Percentiles rank a stretch among this genome's conserved stretches.
phyloP scores from a whole-genome alignment of 1,139 yeast genomes.

The Blastobotrys arbuscula region DNA sequence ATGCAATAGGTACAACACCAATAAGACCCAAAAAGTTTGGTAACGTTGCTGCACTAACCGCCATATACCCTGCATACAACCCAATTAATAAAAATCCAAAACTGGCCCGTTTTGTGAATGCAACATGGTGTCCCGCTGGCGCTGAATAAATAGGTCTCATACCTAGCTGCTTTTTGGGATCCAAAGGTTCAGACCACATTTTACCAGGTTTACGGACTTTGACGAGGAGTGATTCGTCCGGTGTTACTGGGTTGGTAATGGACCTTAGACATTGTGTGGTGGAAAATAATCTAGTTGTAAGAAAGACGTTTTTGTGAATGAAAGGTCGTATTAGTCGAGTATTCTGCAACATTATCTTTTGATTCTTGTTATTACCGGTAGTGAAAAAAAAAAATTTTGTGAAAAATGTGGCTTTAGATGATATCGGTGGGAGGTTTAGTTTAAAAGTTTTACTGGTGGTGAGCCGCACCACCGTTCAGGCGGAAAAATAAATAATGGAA shows the following conservation, averaged over 20 bases:
- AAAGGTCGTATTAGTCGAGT: not conserved
- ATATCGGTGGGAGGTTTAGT: no score
- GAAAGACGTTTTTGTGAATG: not conserved
- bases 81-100: constrained; percentile 31
- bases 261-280: constrained; percentile 17
- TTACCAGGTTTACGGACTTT: constrained; percentile 34
- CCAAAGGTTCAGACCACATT: constrained; percentile 33
- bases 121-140: constrained; percentile 33
- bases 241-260: constrained; percentile 28
- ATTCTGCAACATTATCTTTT: not conserved
- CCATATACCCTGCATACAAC: constrained; percentile 32
- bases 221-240: constrained; percentile 28
- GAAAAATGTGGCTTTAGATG: no score
- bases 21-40: constrained; percentile 44
- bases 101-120: constrained; percentile 36
- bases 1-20: constrained; percentile 50
- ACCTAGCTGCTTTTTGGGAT: constrained; percentile 28
- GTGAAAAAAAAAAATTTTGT: not conserved
- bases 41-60: constrained; percentile 23
- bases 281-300: constrained; percentile 3
- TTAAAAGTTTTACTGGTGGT: no score
- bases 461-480: no score
- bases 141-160: constrained; percentile 33
- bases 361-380: not conserved
- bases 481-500: no score